phyloP scores from a whole-genome alignment of 495 filamentous ascomycete species.

The Venustampulla echinocandica region DNA sequence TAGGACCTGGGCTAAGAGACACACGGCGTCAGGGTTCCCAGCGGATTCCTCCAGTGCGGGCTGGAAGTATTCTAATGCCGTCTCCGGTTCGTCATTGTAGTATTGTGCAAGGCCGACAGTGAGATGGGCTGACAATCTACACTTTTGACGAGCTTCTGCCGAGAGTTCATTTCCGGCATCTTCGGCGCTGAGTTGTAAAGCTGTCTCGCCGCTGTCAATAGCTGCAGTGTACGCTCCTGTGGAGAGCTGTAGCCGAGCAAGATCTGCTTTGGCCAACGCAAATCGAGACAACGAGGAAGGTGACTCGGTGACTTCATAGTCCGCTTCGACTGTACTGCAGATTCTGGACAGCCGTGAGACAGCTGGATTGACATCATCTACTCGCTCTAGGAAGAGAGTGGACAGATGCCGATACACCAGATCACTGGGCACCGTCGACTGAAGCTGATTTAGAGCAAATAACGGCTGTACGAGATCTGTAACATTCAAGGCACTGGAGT shows the following conservation, averaged over 20 bases:
- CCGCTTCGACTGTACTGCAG: conserved; percentile 60
- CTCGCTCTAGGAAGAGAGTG: conserved; percentile 72
- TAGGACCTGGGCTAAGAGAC: conserved; percentile 78
- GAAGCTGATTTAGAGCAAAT: conserved; percentile 79
- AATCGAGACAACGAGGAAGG: conserved; percentile 60
- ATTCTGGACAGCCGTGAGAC: conserved; percentile 53
- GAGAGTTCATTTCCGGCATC: conserved; percentile 43
- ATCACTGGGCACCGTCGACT: conserved; percentile 55
- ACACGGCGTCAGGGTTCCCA: conserved; percentile 75
- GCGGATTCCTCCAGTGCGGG: conserved; percentile 70
- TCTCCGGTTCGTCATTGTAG: conserved; percentile 50
- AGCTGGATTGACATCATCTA: conserved; percentile 52
- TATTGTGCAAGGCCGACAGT: conserved; percentile 79
- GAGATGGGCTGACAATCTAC: conserved; percentile 75
- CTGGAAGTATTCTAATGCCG: conserved; percentile 70
- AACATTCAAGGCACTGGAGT: conserved; percentile 47
- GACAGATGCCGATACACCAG: conserved; percentile 67
- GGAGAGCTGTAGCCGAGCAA: conserved; percentile 71
- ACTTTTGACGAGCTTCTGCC: conserved; percentile 45
- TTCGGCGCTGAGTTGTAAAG: conserved; percentile 62
- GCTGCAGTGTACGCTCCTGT: conserved; percentile 53
- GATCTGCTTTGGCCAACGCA: conserved; percentile 78
- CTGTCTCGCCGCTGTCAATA: conserved; percentile 61
- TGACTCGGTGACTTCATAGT: conserved; percentile 79
- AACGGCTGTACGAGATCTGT: conserved; percentile 57